Conservation (phyloP, 1,284 basidiomycete genomes). For the Phaffia rhodozyma region DNA sequence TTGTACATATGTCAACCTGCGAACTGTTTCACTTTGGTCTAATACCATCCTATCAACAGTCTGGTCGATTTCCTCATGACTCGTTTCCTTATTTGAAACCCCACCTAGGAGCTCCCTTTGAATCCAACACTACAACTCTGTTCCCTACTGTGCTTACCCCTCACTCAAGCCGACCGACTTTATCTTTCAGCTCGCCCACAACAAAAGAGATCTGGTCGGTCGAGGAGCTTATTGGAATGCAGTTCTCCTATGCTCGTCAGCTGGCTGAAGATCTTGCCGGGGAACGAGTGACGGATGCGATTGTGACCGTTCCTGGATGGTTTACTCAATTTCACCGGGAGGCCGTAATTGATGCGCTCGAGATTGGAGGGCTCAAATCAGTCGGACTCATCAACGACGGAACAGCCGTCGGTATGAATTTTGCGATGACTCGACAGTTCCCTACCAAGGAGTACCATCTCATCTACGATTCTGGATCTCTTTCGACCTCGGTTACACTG, state of each 20-base stretch:
- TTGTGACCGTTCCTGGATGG: conserved; percentile 76
- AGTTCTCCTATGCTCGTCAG: conserved; percentile 77
- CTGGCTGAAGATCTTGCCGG: conserved; percentile 66
- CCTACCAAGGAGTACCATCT: conserved; percentile 70
- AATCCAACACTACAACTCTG: conserved; percentile 54
- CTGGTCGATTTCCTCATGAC: conserved; percentile 77
- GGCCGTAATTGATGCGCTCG: conserved; percentile 78
- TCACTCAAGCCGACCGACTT: conserved; percentile 49
- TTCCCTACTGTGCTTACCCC: conserved; percentile 48
- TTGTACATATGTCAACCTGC: neutral
- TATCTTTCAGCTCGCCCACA: conserved; percentile 28
- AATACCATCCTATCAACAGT: conserved; percentile 40
- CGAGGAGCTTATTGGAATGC: conserved; percentile 90
- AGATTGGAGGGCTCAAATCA: conserved; percentile 74
- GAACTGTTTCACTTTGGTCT: neutral
- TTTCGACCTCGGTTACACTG: conserved; percentile 74
- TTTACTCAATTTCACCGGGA: conserved; percentile 79
- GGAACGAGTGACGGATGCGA: conserved; percentile 65
- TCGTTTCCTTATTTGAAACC: conserved; percentile 79
- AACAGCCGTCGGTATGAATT: conserved; percentile 83
- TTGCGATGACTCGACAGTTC: conserved; percentile 89
- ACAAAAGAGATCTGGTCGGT: conserved; percentile 49
- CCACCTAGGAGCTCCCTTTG: conserved; percentile 60
- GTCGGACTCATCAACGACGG: conserved; percentile 85
- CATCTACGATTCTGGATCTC: conserved; percentile 88